A percentile compares a stretch with the other conserved stretches of the same genome.
phyloP scores from a whole-genome alignment of 176 grass and related monocot genomes.

The Saccharum spontaneum region DNA sequence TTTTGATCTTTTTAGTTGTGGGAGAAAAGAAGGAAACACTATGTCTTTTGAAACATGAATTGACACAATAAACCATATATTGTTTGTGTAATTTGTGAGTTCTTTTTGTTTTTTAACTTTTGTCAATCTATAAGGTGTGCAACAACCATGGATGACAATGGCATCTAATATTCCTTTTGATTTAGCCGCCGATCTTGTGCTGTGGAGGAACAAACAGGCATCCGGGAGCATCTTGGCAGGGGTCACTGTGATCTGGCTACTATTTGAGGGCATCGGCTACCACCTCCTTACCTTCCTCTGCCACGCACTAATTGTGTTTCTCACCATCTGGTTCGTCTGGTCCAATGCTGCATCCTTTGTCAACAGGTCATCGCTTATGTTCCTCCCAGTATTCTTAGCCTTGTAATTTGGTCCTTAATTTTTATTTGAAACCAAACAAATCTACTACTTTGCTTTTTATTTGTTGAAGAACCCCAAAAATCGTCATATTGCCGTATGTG shows the following conservation, averaged over 20 bases:
- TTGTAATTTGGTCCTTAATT: not conserved
- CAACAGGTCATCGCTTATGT: conserved; percentile 44
- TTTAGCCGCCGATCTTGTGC: conserved; percentile 81
- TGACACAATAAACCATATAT: not conserved
- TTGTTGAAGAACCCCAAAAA: not conserved
- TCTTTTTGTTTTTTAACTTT: not conserved
- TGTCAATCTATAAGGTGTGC: not conserved
- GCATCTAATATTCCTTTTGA: not conserved
- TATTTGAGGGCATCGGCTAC: conserved; percentile 91
- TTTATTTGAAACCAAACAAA: not conserved
- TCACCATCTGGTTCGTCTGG: conserved; percentile 71
- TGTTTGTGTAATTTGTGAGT: not conserved
- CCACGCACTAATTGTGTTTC: conserved; percentile 63
- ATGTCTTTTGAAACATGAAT: not conserved
- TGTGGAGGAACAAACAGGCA: conserved; percentile 83
- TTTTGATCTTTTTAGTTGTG: too few species aligned
- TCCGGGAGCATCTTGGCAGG: conserved; percentile 74
- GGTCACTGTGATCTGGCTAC: conserved; percentile 78
- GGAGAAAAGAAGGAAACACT: not conserved
- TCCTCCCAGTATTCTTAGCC: not conserved
- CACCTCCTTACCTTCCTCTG: conserved; percentile 84
- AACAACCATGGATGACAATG: not conserved
- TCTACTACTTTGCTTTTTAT: not conserved
- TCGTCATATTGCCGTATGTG: not conserved
- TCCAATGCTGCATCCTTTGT: conserved; percentile 64